Evolutionary conservation across 768 basidiomycete species (phyloP).

Genomic region (Heimioporus sp.): DNA sequence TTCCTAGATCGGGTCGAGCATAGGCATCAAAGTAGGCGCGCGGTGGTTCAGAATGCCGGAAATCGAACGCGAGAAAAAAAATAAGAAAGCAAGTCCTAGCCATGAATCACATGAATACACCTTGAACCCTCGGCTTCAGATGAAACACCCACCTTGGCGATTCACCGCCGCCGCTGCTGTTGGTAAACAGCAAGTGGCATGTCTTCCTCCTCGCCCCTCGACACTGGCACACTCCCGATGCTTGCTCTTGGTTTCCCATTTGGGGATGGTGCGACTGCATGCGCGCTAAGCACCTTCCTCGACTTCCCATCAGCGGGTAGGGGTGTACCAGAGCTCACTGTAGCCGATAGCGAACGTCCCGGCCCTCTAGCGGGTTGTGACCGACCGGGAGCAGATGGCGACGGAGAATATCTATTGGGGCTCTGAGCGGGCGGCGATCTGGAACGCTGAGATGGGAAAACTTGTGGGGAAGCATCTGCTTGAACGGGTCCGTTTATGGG

Average conservation of each 20-base stretch:
- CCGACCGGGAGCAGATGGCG: slow-evolving; percentile 23
- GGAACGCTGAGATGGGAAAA: slow-evolving; percentile 40
- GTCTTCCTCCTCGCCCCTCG: slow-evolving; percentile 67
- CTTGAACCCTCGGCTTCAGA: not conserved
- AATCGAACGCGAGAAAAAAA: not conserved
- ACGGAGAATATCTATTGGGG: slow-evolving; percentile 36
- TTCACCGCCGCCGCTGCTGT: slow-evolving; percentile 60
- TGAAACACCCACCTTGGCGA: slow-evolving; percentile 11
- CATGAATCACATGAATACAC: slow-evolving; percentile 4
- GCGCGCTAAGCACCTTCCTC: slow-evolving; percentile 66
- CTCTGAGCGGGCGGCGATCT: slow-evolving; percentile 53
- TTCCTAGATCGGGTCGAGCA: slow-evolving; percentile 24
- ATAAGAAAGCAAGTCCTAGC: slow-evolving; percentile 2
- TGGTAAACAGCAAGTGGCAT: slow-evolving; percentile 78
- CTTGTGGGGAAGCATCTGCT: slow-evolving; percentile 23
- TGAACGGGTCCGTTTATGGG: slow-evolving; percentile 21
- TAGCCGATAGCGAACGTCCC: slow-evolving; percentile 72
- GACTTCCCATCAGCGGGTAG: slow-evolving; percentile 47
- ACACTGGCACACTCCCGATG: slow-evolving; percentile 30
- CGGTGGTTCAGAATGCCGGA: slow-evolving; percentile 5
- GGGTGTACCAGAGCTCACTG: slow-evolving; percentile 41
- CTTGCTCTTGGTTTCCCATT: slow-evolving; percentile 43
- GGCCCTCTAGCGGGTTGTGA: slow-evolving; percentile 39
- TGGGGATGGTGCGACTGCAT: slow-evolving; percentile 43
- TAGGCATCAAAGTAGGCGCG: not conserved